These are phyloP conservation scores for Trebouxia sp. DNA, from an alignment of 139 green algal species.

Conservation along the genomic window DNA sequence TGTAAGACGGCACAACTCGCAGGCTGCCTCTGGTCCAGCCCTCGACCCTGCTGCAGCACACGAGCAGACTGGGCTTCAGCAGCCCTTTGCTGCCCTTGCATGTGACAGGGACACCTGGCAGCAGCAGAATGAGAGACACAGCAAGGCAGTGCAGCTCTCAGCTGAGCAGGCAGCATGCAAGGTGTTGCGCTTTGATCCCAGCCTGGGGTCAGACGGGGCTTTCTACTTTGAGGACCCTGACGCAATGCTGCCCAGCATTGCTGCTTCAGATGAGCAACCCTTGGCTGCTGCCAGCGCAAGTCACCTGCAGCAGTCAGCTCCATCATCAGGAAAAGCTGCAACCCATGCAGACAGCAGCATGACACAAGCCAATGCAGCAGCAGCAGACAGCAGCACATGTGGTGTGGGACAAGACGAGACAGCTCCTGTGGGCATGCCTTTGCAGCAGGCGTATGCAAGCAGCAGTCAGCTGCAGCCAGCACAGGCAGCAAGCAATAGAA, in stretches of 20 bases:
- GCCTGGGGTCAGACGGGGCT: not conserved
- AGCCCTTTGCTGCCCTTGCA: slow-evolving; percentile 6
- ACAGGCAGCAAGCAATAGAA: not conserved
- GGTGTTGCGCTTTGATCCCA: slow-evolving; percentile 19
- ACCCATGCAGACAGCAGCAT: too few relatives aligned
- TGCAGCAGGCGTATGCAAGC: too few relatives aligned
- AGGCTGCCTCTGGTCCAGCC: too few relatives aligned
- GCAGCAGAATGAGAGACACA: not conserved
- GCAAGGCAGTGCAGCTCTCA: not conserved
- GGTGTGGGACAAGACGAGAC: too few relatives aligned
- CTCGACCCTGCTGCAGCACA: not conserved
- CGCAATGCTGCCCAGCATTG: not conserved
- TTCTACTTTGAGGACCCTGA: not conserved
- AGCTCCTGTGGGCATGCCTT: too few relatives aligned
- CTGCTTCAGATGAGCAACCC: not conserved
- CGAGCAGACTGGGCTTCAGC: not conserved
- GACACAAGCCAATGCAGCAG: too few relatives aligned
- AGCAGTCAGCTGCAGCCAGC: too few relatives aligned
- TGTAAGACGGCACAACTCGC: too few relatives aligned
- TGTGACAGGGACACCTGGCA: not conserved
- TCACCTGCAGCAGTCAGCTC: not conserved
- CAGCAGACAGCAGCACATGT: not conserved
- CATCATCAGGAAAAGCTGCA: too few relatives aligned
- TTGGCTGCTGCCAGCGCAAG: not conserved
- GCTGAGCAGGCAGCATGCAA: not conserved